Conservation (phyloP, 1,139 yeast species). For the Pichia cactophila region DNA sequence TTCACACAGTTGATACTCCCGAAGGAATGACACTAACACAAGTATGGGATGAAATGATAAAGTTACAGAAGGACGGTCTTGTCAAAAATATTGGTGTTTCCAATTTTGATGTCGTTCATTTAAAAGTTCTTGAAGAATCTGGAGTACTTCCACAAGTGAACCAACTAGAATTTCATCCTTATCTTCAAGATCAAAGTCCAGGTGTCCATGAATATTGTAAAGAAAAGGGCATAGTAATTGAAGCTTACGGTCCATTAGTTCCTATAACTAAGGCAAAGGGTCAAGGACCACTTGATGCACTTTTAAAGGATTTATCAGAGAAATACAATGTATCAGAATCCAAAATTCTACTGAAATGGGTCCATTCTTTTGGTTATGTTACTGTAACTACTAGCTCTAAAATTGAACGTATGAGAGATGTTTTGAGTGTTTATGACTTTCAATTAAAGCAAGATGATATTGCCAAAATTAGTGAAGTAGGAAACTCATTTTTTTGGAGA, state of each 20-base stretch:
- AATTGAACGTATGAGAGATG: constrained; percentile 47
- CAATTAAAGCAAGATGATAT: constrained; percentile 42
- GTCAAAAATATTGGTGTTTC: constrained; percentile 61
- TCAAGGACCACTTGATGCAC: constrained; percentile 29
- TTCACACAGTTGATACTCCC: constrained; percentile 48
- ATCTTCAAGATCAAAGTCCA: constrained; percentile 61
- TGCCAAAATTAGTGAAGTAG: constrained; percentile 33
- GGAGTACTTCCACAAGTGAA: constrained; percentile 52
- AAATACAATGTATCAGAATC: constrained; percentile 54
- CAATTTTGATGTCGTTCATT: constrained; percentile 43
- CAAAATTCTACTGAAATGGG: constrained; percentile 64
- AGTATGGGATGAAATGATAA: constrained; percentile 49
- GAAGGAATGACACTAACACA: constrained; percentile 37
- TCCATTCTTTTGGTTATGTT: constrained; percentile 50
- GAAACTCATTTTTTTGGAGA: constrained; percentile 25
- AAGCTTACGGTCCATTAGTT: constrained; percentile 62
- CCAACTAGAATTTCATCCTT: constrained; percentile 66
- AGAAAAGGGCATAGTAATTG: constrained; percentile 45
- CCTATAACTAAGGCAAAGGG: constrained; percentile 33
- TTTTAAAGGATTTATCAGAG: constrained; percentile 37
- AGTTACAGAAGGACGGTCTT: constrained; percentile 39
- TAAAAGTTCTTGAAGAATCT: constrained; percentile 40
- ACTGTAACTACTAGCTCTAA: constrained; percentile 71
- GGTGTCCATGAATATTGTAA: constrained; percentile 49
- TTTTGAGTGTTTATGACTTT: constrained; percentile 48